phyloP scores from a whole-genome alignment of 2,329 filamentous ascomycete genomes.

The Phaeoacremonium minimum region DNA sequence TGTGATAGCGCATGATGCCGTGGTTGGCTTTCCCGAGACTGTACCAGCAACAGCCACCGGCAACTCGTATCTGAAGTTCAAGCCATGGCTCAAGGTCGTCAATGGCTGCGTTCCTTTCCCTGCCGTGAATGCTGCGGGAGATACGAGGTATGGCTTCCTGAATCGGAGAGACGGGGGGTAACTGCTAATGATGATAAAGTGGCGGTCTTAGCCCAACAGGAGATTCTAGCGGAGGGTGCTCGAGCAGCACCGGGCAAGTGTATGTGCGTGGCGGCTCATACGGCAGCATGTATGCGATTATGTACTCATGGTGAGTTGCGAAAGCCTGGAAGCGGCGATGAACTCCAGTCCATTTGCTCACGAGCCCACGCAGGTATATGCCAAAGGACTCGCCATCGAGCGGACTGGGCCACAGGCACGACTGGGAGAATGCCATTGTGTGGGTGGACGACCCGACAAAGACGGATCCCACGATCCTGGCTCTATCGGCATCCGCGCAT shows the following conservation, averaged over 20 bases:
- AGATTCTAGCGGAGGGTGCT: conserved; percentile 22
- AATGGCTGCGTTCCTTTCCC: conserved; percentile 62
- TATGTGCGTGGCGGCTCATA: conserved; percentile 26
- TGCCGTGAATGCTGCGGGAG: conserved; percentile 51
- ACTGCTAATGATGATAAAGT: conserved; percentile 10
- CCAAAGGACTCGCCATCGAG: conserved; percentile 36
- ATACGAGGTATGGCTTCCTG: conserved; percentile 44
- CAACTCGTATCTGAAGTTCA: conserved; percentile 47
- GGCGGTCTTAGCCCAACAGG: conserved; percentile 28
- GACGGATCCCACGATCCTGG: conserved; percentile 24
- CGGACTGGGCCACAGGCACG: conserved; percentile 30
- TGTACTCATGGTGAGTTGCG: conserved; percentile 36
- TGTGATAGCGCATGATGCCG: conserved; percentile 20
- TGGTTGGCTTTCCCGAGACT: conserved; percentile 50
- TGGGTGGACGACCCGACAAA: conserved; percentile 20
- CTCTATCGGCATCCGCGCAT: conserved; percentile 30
- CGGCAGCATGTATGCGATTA: conserved; percentile 26
- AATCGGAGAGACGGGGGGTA: too few species aligned
- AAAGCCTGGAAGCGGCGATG: neutral
- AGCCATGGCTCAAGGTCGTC: conserved; percentile 49
- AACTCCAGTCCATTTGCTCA: neutral
- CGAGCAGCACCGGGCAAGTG: conserved; percentile 27
- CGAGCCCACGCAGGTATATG: conserved; percentile 27
- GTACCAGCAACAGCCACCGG: conserved; percentile 42
- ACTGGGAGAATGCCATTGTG: conserved; percentile 32